Evolutionary conservation across 495 filamentous ascomycete genomes (phyloP), one percentile per base, ranked within the genome.

Genomic region (Staphylotrichum longicolle): DNA sequence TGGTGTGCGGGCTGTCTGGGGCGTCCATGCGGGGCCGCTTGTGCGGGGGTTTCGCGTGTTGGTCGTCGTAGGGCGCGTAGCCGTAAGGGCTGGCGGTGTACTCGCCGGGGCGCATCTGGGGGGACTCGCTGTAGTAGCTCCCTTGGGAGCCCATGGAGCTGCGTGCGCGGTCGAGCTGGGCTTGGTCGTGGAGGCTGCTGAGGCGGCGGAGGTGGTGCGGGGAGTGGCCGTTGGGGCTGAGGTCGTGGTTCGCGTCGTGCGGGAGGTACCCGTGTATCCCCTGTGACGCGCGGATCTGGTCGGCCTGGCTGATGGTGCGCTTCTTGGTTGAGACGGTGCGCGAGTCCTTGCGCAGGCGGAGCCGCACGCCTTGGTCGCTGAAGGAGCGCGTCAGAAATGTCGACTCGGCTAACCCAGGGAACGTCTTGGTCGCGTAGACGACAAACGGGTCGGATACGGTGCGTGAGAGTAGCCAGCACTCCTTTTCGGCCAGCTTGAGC

Each of bases 331-430:
- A 74, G 35, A 77, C 73, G 14, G 72, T 75, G 30, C 78, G 64
- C 7, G 76, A 79, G 68, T 96, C 91, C 72, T 98, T 98, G 61
- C 93, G 85, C 49, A 97, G 85, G 54, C 93, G 83, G 48, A 98
- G 78, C 44, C 91, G 86, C 11, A 98, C 91, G 15, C 94, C 94
- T 72, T 98, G 94, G 70, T 98, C 94, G 61, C 90, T 90, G 75
- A 98, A 98, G 0, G 91, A 91, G 63, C 93, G 84, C 3, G 94
- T 96, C 20, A 98, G 77, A 69, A 91, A 89, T 0, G 94, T 97
- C 8, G 93, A 97, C 71, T 96, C 93, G 46, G 84, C 82, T 84
- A 96, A 87, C 35, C 93, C 93, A 4, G 87, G 88, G 67, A 91
- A 98, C 56, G 87, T 86, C 75, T 95, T 96, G 39, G 84, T 81